Base-by-base conservation (phyloP, 768 basidiomycete genomes). In the Mycena haematopus region DNA sequence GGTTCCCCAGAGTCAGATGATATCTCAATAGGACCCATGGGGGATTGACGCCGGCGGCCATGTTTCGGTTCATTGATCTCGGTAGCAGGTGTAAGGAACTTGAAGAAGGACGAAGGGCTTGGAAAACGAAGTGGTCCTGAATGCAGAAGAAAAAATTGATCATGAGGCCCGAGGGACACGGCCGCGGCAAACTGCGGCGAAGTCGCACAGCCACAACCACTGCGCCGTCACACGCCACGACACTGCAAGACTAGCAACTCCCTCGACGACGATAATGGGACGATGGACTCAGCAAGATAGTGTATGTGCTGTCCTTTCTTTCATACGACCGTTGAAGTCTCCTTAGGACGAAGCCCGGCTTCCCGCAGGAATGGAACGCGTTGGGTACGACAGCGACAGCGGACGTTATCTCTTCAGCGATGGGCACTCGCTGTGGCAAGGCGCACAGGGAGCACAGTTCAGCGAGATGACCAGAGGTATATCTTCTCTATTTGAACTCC, bases 361-460 rank as follows among this genome's bases (percentile, higher is more conserved):
- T 8, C 84, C 84, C 14, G 81, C 80, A 60, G 84, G 84, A 54
- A 82, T 86, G 83, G 77, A 85, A 63, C 85, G 91, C 35, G 84
- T 90, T 59, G 91, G 90, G 13, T 93, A 92, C 70, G 91, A 93
- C 74, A 77, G 87, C 4, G 91, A 93, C 76, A 80, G 81, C 1
- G 82, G 84, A 52, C 77, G 82, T 51, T 92, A 92, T 77, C 81
- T 82, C 70, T 93, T 87, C 75, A 80, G 81, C 25, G 85, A 86
- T 72, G 49, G 65, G 15, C 81, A 80, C 50, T 75, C 71, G 74
- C 64, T 86, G 69, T 88, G 86, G 85, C 73, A 76, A 53, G 79
- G 84, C n/a, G 75, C 82, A 19, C 80, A 86, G 64, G 90, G 90
- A 24, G 82, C 86, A 35, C 76, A 86, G 70, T 91, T 82, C 65